Evolutionary conservation across 352 stramenopile species (phyloP).

Genomic region (Pythium myriotylum): DNA sequence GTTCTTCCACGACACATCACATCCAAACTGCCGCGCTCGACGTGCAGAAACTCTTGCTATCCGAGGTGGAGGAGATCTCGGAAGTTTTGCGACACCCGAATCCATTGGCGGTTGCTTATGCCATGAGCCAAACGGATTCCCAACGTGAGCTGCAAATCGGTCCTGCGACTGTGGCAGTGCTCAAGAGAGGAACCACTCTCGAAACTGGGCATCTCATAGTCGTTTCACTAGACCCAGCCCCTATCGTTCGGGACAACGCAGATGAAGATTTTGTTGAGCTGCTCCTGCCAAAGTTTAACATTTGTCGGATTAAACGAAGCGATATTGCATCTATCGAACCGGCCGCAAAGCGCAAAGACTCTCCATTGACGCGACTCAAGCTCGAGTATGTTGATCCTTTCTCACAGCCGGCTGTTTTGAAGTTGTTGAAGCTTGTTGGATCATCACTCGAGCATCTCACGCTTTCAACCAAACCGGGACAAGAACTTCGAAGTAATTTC

Average conservation of each 20-base stretch:
- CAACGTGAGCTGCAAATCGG: background rate
- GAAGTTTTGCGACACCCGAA: background rate
- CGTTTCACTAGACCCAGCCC: background rate
- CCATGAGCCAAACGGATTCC: background rate
- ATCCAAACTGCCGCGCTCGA: background rate
- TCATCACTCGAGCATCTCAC: too few relatives aligned
- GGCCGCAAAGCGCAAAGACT: too few relatives aligned
- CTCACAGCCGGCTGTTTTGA: too few relatives aligned
- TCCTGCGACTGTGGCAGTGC: background rate
- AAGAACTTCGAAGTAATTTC: too few relatives aligned
- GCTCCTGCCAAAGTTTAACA: background rate
- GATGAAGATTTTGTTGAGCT: constrained; percentile 11
- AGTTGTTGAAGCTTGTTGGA: too few relatives aligned
- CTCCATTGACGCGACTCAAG: too few relatives aligned
- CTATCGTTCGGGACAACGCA: background rate
- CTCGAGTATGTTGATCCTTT: too few relatives aligned
- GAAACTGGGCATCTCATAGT: background rate
- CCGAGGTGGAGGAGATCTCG: background rate
- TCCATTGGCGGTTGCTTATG: background rate
- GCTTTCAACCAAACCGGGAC: too few relatives aligned
- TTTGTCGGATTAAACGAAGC: background rate
- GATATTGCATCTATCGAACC: too few relatives aligned
- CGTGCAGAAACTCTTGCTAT: background rate
- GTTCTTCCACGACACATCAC: background rate
- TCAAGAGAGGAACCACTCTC: too few relatives aligned